These are phyloP conservation scores for Tirmania nivea DNA, from an alignment of 495 filamentous ascomycete genomes.

Conservation along the genomic window DNA sequence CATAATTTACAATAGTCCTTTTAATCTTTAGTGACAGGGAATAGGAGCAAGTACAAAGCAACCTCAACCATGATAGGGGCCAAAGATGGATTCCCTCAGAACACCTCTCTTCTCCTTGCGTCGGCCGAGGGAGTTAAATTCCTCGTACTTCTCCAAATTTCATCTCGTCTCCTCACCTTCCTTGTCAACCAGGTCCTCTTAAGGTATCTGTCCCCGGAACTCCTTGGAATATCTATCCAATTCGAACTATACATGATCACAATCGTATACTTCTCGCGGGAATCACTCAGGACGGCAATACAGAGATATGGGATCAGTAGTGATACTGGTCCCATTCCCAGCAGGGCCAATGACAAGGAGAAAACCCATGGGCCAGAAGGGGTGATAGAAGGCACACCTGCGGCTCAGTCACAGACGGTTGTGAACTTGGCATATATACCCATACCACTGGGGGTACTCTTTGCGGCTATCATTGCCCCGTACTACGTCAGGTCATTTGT, in stretches of 20 bases:
- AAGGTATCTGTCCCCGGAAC: constrained; percentile 59
- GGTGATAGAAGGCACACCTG: constrained; percentile 8
- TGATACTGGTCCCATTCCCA: background rate
- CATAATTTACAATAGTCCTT: too few species aligned
- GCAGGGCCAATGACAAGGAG: constrained; percentile 6
- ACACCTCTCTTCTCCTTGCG: constrained; percentile 22
- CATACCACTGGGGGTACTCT: constrained; percentile 42
- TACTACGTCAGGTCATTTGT: constrained; percentile 41
- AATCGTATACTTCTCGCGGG: constrained; percentile 75
- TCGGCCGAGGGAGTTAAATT: constrained; percentile 55
- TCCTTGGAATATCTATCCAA: constrained; percentile 67
- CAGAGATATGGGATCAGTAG: constrained; percentile 43
- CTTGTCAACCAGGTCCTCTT: constrained; percentile 72
- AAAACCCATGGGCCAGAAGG: background rate
- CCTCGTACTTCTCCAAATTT: constrained; percentile 67
- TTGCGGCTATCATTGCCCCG: constrained; percentile 36
- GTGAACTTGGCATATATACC: constrained; percentile 76
- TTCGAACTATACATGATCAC: constrained; percentile 77
- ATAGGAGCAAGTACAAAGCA: too few species aligned
- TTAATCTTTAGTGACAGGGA: too few species aligned
- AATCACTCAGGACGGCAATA: constrained; percentile 65
- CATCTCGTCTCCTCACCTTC: constrained; percentile 72
- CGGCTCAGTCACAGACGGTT: constrained; percentile 37
- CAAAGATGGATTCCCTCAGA: too few species aligned
- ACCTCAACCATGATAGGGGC: too few species aligned